phyloP scores from a whole-genome alignment of 148 eudicot genomes.

The Vaccinium darrowii region DNA sequence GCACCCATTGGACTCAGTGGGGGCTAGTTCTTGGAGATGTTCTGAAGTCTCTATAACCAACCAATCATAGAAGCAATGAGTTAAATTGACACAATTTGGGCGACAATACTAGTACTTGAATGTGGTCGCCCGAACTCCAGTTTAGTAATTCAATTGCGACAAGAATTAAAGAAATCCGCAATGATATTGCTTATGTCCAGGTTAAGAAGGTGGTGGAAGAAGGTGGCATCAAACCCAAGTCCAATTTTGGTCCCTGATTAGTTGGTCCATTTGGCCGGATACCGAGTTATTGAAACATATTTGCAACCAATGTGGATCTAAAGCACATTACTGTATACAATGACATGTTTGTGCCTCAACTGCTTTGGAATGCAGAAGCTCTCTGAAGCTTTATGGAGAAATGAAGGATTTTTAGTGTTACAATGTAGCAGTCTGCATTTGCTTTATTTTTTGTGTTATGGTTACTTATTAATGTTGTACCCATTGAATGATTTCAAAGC shows the following conservation, averaged over 20 bases:
- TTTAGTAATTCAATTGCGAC: neutral
- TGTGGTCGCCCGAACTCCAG: neutral
- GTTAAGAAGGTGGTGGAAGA: conserved; percentile 6
- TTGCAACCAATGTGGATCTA: too few species aligned
- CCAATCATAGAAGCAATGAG: neutral
- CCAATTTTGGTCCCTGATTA: neutral
- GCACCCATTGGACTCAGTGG: conserved; percentile 98
- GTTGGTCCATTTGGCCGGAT: neutral
- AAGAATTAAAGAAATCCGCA: neutral
- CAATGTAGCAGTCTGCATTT: neutral
- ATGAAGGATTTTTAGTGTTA: neutral
- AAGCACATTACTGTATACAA: neutral
- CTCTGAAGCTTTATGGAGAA: neutral
- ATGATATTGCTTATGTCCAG: neutral
- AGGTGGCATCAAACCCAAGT: conserved; percentile 5
- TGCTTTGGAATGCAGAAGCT: neutral
- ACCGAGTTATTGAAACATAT: neutral
- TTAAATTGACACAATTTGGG: neutral
- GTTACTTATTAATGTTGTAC: neutral
- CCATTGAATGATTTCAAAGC: neutral
- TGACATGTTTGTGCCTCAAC: neutral
- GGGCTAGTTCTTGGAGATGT: conserved; percentile 88
- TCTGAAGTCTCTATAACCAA: conserved; percentile 44
- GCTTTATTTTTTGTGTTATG: neutral
- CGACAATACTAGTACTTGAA: neutral